Evolutionary conservation across 2,329 filamentous ascomycete species (phyloP).

Genomic region (Fonsecaea erecta): DNA sequence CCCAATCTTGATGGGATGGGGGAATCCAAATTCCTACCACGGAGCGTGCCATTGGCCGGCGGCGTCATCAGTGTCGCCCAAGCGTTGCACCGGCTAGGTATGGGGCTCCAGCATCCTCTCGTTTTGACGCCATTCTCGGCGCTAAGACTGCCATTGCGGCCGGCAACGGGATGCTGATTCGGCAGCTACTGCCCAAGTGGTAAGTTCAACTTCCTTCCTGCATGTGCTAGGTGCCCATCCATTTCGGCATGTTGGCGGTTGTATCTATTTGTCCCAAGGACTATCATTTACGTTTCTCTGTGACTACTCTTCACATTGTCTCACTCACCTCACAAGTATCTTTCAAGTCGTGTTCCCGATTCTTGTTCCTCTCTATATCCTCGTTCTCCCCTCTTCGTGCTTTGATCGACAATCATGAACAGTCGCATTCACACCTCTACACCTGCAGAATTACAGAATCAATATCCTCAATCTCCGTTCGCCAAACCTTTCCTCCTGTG

Average conservation of each 20-base stretch:
- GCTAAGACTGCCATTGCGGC: conserved; percentile 5
- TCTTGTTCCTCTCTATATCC: background rate
- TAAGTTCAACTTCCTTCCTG: conserved; percentile 1
- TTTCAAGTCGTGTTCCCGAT: background rate
- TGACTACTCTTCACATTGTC: background rate
- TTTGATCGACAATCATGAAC: background rate
- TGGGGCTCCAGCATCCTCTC: background rate
- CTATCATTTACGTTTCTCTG: background rate
- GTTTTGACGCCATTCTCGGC: conserved; percentile 15
- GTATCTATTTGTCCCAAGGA: conserved; percentile 8
- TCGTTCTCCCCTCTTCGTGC: background rate
- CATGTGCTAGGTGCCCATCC: background rate
- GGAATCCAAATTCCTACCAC: background rate
- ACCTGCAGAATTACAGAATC: background rate
- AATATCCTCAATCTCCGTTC: background rate
- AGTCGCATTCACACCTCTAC: too few relatives aligned
- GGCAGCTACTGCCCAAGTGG: conserved; percentile 4
- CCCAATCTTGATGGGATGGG: background rate
- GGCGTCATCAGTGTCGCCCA: background rate
- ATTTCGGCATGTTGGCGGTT: background rate
- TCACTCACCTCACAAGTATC: background rate
- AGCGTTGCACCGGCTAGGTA: conserved; percentile 4
- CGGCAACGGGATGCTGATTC: conserved; percentile 10
- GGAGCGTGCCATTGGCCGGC: background rate
- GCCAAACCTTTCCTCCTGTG: conserved; percentile 14